phyloP scores from a whole-genome alignment of 225 moss, liverwort and hornwort species.

The Physcomitrium patens region DNA sequence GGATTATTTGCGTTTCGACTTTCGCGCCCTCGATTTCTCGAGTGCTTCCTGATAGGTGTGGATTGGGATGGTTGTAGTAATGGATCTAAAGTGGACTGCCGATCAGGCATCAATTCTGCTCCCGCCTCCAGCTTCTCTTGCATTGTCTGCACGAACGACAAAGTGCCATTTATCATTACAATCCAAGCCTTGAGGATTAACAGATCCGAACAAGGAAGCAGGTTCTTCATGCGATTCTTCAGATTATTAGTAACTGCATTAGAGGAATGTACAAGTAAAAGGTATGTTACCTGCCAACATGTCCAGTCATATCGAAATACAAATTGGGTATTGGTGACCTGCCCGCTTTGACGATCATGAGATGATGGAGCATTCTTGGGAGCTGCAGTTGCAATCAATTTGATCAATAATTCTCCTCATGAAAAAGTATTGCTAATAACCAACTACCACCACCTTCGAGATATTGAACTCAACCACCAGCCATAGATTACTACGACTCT shows the following conservation, averaged over 20 bases:
- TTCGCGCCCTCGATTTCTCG: slow-evolving; percentile 87
- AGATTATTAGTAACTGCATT: background rate
- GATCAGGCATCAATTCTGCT: slow-evolving; percentile 76
- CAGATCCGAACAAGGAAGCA: background rate
- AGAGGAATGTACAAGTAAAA: background rate
- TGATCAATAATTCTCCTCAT: background rate
- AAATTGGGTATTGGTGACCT: slow-evolving; percentile 72
- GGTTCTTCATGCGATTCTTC: background rate
- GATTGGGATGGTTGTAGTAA: slow-evolving; percentile 28
- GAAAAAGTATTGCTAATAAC: background rate
- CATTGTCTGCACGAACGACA: slow-evolving; percentile 56
- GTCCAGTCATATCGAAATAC: slow-evolving; percentile 72
- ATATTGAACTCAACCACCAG: background rate
- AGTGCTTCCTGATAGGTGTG: slow-evolving; percentile 83
- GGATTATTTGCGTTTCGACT: slow-evolving; percentile 40
- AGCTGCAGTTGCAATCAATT: slow-evolving; percentile 43
- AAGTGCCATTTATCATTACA: background rate
- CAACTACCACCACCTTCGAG: background rate
- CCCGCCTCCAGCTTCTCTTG: slow-evolving; percentile 55
- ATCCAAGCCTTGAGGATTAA: background rate
- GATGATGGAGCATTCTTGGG: slow-evolving; percentile 84
- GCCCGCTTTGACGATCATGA: slow-evolving; percentile 56
- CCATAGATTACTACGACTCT: background rate
- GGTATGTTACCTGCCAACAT: slow-evolving; percentile 67
- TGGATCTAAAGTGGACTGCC: slow-evolving; percentile 24